Conservation (phyloP, 2,329 filamentous ascomycete species). For the Diaporthe humulicola region DNA sequence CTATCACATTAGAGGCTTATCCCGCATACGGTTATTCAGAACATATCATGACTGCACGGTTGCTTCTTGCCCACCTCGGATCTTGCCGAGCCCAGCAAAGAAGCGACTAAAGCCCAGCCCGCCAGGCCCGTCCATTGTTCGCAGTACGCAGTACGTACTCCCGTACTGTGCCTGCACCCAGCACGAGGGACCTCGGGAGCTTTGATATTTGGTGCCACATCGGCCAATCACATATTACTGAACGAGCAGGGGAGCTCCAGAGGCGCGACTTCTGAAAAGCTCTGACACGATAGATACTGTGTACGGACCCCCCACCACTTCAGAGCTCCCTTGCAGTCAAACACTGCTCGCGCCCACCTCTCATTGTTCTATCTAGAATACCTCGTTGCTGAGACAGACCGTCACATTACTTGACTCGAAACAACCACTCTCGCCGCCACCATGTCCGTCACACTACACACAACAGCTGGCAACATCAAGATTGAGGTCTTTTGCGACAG, state of each 20-base stretch:
- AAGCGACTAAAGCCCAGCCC: not conserved
- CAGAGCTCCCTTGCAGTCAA: constrained; percentile 5
- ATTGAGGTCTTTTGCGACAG: constrained; percentile 96
- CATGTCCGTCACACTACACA: constrained; percentile 85
- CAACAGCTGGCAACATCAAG: constrained; percentile 90
- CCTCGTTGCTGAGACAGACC: not conserved
- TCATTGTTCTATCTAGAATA: not conserved
- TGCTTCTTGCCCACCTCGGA: not conserved
- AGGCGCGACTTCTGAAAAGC: not conserved
- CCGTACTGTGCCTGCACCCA: not conserved
- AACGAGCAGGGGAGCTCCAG: constrained; percentile 25
- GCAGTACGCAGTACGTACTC: not conserved
- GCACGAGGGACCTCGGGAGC: not conserved
- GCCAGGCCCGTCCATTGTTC: not conserved
- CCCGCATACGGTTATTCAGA: not conserved
- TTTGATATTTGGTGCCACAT: not conserved
- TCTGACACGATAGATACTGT: not conserved
- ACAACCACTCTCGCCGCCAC: constrained; percentile 34
- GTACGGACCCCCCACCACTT: not conserved
- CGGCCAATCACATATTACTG: constrained; percentile 35
- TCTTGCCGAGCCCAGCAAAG: constrained; percentile 14
- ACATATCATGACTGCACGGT: not conserved
- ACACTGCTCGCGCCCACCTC: not conserved
- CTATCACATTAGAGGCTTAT: not conserved
- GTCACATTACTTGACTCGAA: not conserved